Evolutionary conservation across 1,284 basidiomycete genomes (phyloP).

Genomic region (Cryptococcus jaspeensis): DNA sequence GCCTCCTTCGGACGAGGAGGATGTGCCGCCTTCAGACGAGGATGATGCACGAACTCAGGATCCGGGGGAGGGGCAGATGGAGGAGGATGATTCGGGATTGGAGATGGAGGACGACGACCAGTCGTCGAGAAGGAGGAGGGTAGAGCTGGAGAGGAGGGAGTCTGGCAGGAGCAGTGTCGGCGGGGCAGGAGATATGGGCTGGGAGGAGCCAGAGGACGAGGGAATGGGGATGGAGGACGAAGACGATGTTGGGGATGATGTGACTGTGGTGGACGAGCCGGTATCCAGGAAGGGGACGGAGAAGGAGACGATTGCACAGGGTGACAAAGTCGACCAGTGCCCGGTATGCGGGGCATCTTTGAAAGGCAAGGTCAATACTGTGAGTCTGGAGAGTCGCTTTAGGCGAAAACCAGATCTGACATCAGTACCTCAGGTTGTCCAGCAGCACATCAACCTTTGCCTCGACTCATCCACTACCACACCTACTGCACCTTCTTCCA

Average conservation of each 20-base stretch:
- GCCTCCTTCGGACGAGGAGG: conserved; percentile 16
- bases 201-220: conserved; percentile 47
- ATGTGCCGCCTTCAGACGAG: conserved; percentile 12
- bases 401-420: not conserved
- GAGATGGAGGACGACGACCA: conserved; percentile 2
- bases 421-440: conserved; percentile 26
- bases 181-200: conserved; percentile 21
- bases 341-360: conserved; percentile 37
- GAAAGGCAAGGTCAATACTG: conserved; percentile 27
- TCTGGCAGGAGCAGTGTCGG: not conserved
- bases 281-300: not conserved
- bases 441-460: conserved; percentile 49
- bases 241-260: conserved; percentile 32
- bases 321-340: conserved; percentile 26
- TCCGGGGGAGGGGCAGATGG: conserved; percentile 14
- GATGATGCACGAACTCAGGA: conserved; percentile 20
- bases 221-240: conserved; percentile 50
- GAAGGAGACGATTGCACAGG: conserved; percentile 1
- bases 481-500: not conserved
- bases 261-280: conserved; percentile 5
- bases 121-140: not conserved
- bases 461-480: conserved; percentile 26
- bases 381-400: conserved; percentile 16
- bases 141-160: not conserved
- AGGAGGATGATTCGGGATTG: conserved; percentile 21